Evolutionary conservation across 306 rosid species (phyloP).

Genomic region (Cucumis sativus): Cucumber_9930_V3 NC_026657.2:34828501-34829000

Average conservation of each 20-base stretch:
- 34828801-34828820: neutral
- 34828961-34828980: neutral
- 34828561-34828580: constrained; percentile 73
- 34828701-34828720: neutral
- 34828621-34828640: constrained; percentile 1
- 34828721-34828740: neutral
- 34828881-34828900: neutral
- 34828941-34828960: neutral
- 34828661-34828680: neutral
- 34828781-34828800: neutral
- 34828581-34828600: constrained; percentile 90
- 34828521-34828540: neutral
- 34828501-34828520: neutral
- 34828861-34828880: neutral
- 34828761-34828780: neutral
- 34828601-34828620: constrained; percentile 82
- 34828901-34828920: neutral
- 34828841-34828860: neutral
- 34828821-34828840: neutral
- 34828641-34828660: neutral
- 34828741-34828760: neutral
- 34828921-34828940: neutral
- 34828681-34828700: neutral
- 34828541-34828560: constrained; percentile 38
- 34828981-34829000: no score